Conservation (phyloP, 148 eudicot species). For the Simmondsia chinensis region DNA sequence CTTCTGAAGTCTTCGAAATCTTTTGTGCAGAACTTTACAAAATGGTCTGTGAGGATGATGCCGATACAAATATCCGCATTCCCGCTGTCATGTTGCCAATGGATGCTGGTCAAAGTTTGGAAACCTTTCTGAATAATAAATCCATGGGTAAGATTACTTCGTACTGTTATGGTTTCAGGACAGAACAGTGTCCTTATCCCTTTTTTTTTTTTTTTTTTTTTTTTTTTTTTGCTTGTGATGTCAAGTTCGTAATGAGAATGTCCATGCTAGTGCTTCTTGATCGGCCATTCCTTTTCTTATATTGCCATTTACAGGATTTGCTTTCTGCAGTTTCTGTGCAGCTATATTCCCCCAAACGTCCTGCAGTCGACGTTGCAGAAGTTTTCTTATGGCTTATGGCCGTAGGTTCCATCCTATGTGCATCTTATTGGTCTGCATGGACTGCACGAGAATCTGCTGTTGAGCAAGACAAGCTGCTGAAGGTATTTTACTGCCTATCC, state of each 20-base stretch:
- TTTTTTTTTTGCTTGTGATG: too few relatives aligned
- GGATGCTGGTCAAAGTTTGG: slow-evolving; percentile 68
- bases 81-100: slow-evolving; percentile 92
- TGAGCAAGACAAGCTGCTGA: slow-evolving; percentile 76
- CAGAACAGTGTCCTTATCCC: too few relatives aligned
- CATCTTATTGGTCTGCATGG: slow-evolving; percentile 99
- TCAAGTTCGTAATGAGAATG: too few relatives aligned
- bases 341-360: slow-evolving; percentile 89
- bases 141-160: slow-evolving; percentile 45
- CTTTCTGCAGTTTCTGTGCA: slow-evolving; percentile 83
- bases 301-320: slow-evolving; percentile 28
- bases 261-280: too few relatives aligned
- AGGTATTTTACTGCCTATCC: slow-evolving; percentile 31
- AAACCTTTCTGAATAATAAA: slow-evolving; percentile 36
- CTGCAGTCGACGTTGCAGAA: slow-evolving; percentile 88
- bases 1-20: too few relatives aligned
- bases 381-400: slow-evolving; percentile 99
- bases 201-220: too few relatives aligned
- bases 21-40: slow-evolving; percentile 75
- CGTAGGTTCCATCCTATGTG: slow-evolving; percentile 83
- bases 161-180: too few relatives aligned
- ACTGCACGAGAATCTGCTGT: slow-evolving; percentile 80
- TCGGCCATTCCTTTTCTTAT: slow-evolving; percentile 5
- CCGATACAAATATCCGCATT: slow-evolving; percentile 55
- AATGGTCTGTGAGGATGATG: slow-evolving; percentile 93